Base-by-base conservation (phyloP, 768 basidiomycete genomes). In the Infundibulicybe gibba region DNA sequence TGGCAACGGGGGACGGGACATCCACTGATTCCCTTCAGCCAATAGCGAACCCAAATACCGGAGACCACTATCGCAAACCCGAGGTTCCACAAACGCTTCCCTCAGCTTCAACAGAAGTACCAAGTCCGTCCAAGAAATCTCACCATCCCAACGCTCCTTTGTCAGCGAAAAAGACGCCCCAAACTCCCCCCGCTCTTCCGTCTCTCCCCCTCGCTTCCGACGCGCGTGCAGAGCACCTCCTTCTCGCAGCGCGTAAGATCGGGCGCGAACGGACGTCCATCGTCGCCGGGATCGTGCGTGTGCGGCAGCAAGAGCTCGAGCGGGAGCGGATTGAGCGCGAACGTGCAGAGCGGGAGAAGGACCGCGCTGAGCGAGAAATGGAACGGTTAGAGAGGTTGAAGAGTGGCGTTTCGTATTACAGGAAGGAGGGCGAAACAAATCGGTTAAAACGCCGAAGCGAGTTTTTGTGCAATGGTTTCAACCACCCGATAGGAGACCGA, bases 201-300 rank as follows among this genome's bases (percentile, higher is more conserved):
- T 59, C 59, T 4, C 56, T 55, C 32, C 59, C 76, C 34, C 48
- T 76, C 38, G 60, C 73, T 50, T 66, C 83, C 2, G 88, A 90
- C 50, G 88, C 87, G 3, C 76, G 83, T 40, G 71, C 75, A 0
- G 87, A 90, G 54, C 86, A 86, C 54, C 65, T 89, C 10, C 69
- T 90, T 1, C 66, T 86, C 11, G 87, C 87, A 3, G 82, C 85
- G 8, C 77, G 85, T n/a, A 81, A 69, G 44, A 71, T 88, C 3
- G 87, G 87, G 3, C 75, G 79, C 30, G 72, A 80, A 45, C 77
- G 86, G 6, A 76, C 80, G 0, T 73, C 72, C 3, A 58, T 78
- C n/a, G 59, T 82, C 16, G 74, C 79, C 0, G 83, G 83, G 5
- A 60, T 80, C 46, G 54, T 73, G 52, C 60, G 68, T 11, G 67